Conservation (phyloP, 495 filamentous ascomycete genomes). For the Aspergillus diversus region DNA sequence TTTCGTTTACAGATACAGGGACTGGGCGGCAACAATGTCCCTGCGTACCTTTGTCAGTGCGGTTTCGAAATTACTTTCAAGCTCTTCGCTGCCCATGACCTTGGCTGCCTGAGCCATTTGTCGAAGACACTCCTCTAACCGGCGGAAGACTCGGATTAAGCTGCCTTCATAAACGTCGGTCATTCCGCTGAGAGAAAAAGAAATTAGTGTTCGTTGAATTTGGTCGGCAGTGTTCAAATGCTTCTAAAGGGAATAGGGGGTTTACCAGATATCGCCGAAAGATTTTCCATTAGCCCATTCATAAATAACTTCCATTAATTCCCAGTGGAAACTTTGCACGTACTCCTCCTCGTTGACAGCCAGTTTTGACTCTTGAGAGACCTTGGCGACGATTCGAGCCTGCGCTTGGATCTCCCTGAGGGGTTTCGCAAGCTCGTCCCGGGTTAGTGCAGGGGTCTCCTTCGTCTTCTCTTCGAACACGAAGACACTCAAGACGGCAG, state of each 20-base stretch:
- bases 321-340: conserved; percentile 79
- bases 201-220: background rate
- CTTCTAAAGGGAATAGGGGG: background rate
- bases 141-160: conserved; percentile 92
- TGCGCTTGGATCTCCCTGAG: conserved; percentile 82
- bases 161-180: conserved; percentile 97
- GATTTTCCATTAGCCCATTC: conserved; percentile 91
- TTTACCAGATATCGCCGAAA: conserved; percentile 95
- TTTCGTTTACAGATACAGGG: conserved; percentile 72
- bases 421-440: conserved; percentile 83
- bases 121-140: conserved; percentile 91
- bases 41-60: conserved; percentile 81
- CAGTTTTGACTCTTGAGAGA: conserved; percentile 91
- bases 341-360: conserved; percentile 92
- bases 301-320: conserved; percentile 95
- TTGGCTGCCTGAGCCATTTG: conserved; percentile 97
- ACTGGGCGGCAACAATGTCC: conserved; percentile 93
- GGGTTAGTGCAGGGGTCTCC: conserved; percentile 61
- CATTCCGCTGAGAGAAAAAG: conserved; percentile 74
- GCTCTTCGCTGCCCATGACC: conserved; percentile 95
- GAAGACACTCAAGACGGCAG: conserved; percentile 85
- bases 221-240: background rate
- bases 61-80: conserved; percentile 85
- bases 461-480: conserved; percentile 95
- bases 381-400: conserved; percentile 84